Percentiles rank a stretch among this genome's conserved stretches.
Evolutionary conservation across 768 basidiomycete genomes (phyloP).

Genomic region (Suillus luteus): DNA sequence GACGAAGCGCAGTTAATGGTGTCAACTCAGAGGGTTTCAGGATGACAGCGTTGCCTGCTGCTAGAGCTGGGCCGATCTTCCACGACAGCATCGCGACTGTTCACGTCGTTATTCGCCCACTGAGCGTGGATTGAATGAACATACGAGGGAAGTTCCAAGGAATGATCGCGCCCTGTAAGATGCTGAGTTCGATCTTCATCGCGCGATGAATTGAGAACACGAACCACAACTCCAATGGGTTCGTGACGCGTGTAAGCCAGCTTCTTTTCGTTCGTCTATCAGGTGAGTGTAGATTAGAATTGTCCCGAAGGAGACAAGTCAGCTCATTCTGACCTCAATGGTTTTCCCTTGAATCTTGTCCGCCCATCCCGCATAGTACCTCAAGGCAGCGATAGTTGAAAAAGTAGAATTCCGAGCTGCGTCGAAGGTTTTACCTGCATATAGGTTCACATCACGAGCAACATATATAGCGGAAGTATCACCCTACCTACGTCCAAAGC

Average conservation of each 20-base stretch:
- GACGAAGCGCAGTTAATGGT: slow-evolving; percentile 53
- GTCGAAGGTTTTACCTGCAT: slow-evolving; percentile 41
- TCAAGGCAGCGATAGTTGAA: slow-evolving; percentile 11
- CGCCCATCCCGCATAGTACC: slow-evolving; percentile 53
- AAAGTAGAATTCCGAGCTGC: slow-evolving; percentile 24
- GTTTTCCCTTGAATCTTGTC: slow-evolving; percentile 47
- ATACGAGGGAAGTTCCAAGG: slow-evolving; percentile 66
- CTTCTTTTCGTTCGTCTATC: slow-evolving; percentile 53
- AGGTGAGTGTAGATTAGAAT: not conserved
- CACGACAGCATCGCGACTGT: not conserved
- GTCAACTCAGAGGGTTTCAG: slow-evolving; percentile 71
- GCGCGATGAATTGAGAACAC: slow-evolving; percentile 6
- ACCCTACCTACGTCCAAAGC: slow-evolving; percentile 47
- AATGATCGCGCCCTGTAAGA: slow-evolving; percentile 48
- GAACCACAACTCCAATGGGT: slow-evolving; percentile 54
- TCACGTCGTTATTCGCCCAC: not conserved
- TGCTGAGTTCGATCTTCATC: slow-evolving; percentile 16
- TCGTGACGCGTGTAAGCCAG: slow-evolving; percentile 73
- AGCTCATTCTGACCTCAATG: slow-evolving; percentile 17
- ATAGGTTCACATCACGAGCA: not conserved
- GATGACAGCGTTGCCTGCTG: slow-evolving; percentile 61
- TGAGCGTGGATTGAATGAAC: not conserved
- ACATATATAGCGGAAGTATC: not conserved
- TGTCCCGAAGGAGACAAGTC: not conserved
- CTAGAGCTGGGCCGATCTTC: slow-evolving; percentile 65